phyloP scores from a whole-genome alignment of 768 basidiomycete genomes.

The Inosperma sp. region DNA sequence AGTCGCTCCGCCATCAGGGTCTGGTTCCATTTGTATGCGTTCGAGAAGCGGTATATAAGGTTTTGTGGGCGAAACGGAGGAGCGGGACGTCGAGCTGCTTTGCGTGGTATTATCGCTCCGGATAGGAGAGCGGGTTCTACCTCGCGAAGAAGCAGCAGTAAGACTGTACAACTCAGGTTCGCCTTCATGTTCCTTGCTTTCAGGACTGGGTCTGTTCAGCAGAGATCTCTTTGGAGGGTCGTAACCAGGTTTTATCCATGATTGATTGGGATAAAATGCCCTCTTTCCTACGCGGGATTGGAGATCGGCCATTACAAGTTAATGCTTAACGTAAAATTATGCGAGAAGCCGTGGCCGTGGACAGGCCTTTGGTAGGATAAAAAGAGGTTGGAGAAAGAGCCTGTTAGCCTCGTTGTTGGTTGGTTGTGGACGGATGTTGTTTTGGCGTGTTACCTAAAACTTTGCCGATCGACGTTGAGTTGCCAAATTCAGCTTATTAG shows the following conservation, averaged over 20 bases:
- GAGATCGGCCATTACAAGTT: not conserved
- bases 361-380: too few relatives aligned
- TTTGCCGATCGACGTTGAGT: too few relatives aligned
- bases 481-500: too few relatives aligned
- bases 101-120: too few relatives aligned
- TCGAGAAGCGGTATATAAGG: not conserved
- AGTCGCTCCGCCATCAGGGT: not conserved
- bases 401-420: too few relatives aligned
- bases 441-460: too few relatives aligned
- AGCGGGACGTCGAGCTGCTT: too few relatives aligned
- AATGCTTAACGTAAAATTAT: not conserved
- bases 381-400: too few relatives aligned
- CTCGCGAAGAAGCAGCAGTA: too few relatives aligned
- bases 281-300: not conserved
- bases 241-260: conserved; percentile 1
- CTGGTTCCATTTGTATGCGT: conserved; percentile 3
- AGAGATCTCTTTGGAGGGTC: not conserved
- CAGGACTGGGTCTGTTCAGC: not conserved
- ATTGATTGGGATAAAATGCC: not conserved
- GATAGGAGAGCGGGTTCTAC: too few relatives aligned
- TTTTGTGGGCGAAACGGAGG: too few relatives aligned
- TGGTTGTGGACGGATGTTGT: too few relatives aligned
- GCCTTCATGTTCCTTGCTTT: not conserved
- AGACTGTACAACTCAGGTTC: not conserved
- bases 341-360: not conserved